phyloP scores from a whole-genome alignment of 179 eudicot genomes.

The Beta corolliflora region DNA sequence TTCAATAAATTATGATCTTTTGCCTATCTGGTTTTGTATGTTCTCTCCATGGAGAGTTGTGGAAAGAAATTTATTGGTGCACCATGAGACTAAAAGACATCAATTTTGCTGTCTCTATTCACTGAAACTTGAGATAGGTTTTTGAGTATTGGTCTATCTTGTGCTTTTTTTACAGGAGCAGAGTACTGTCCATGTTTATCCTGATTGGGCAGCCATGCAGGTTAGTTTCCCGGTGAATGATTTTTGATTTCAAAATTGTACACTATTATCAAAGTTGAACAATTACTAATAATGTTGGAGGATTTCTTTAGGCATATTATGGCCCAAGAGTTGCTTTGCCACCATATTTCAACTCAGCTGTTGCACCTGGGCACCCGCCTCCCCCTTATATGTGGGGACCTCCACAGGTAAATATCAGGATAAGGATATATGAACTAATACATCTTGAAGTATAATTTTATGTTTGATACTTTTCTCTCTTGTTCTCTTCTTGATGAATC shows the following conservation, averaged over 20 bases:
- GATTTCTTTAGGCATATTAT: constrained; percentile 75
- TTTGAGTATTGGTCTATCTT: constrained; percentile 18
- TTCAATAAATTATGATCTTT: constrained; percentile 8
- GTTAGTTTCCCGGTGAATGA: constrained; percentile 34
- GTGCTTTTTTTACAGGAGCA: constrained; percentile 58
- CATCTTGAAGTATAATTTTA: not conserved
- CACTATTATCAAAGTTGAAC: not conserved
- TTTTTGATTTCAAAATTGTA: not conserved
- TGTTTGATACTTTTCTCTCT: not conserved
- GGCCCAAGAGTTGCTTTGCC: constrained; percentile 85
- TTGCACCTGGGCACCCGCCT: constrained; percentile 81
- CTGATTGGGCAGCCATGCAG: constrained; percentile 99
- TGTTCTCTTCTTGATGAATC: constrained; percentile 8
- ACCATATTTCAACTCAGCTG: constrained; percentile 71
- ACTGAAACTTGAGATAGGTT: not conserved
- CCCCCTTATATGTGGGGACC: constrained; percentile 98
- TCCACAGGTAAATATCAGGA: constrained; percentile 60
- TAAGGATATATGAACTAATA: too few relatives aligned
- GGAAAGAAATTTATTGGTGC: not conserved
- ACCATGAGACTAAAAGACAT: not conserved
- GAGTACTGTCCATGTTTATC: constrained; percentile 64
- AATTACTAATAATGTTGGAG: not conserved
- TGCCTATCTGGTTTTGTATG: not conserved
- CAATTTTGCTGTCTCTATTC: not conserved
- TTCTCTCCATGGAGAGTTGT: not conserved